Percentiles rank a stretch among this genome's conserved stretches.
Conservation (phyloP, 129 eudicot species). For the Helianthus annuus region DNA sequence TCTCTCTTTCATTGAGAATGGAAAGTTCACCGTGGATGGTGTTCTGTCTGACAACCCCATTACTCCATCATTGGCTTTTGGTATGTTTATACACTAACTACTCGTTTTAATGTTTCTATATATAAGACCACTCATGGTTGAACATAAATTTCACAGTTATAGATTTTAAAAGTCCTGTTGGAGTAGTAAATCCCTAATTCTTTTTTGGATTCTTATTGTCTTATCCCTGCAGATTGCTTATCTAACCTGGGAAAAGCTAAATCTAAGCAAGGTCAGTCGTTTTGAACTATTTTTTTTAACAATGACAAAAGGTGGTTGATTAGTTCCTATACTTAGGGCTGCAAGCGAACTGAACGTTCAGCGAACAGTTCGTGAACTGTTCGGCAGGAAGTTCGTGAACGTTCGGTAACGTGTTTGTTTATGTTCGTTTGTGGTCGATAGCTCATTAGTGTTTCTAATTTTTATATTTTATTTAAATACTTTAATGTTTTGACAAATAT, state of each 20-base stretch:
- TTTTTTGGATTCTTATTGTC: conserved; percentile 20
- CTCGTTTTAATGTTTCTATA: conserved; percentile 7
- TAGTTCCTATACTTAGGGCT: not conserved
- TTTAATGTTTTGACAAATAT: too few relatives aligned
- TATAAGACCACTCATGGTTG: not conserved
- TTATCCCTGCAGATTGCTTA: conserved; percentile 68
- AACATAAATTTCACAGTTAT: not conserved
- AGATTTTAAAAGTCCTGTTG: conserved; percentile 12
- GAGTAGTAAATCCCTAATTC: not conserved
- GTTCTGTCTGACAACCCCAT: conserved; percentile 90
- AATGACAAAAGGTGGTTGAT: not conserved
- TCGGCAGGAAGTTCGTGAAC: too few relatives aligned
- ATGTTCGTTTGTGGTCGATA: too few relatives aligned
- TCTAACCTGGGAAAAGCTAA: conserved; percentile 61
- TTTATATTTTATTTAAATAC: too few relatives aligned
- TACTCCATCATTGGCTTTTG: conserved; percentile 74
- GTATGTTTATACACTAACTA: conserved; percentile 37
- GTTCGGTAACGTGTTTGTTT: too few relatives aligned
- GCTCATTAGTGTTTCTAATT: too few relatives aligned
- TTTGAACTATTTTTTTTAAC: not conserved
- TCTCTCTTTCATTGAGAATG: conserved; percentile 65
- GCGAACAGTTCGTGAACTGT: too few relatives aligned
- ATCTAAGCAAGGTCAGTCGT: conserved; percentile 55
- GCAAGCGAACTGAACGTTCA: too few relatives aligned
- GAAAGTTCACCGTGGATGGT: conserved; percentile 84